These are phyloP conservation scores for Mycena pura DNA, from an alignment of 768 basidiomycete species.

Conservation along the genomic window DNA sequence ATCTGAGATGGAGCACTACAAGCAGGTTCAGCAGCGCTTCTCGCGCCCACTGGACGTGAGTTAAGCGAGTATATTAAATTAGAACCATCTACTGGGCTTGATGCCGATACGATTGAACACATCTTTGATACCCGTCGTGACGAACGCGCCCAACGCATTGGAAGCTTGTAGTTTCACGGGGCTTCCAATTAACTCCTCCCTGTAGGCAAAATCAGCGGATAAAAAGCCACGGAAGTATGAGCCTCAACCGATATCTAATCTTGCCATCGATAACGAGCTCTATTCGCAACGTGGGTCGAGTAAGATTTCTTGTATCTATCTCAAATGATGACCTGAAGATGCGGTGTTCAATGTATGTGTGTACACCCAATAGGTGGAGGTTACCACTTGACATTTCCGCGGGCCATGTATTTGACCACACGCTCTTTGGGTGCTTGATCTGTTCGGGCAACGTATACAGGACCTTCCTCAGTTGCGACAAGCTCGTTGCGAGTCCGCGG, in stretches of 20 bases:
- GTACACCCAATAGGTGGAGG: neutral
- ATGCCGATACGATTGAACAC: slow-evolving; percentile 64
- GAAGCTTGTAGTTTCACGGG: slow-evolving; percentile 51
- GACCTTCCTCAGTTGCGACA: slow-evolving; percentile 33
- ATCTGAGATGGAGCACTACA: slow-evolving; percentile 87
- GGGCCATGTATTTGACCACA: slow-evolving; percentile 64
- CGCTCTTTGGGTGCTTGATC: slow-evolving; percentile 59
- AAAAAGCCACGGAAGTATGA: neutral
- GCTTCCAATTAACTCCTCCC: slow-evolving; percentile 54
- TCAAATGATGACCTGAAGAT: slow-evolving; percentile 66
- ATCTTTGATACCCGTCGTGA: slow-evolving; percentile 56
- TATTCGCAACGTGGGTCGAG: slow-evolving; percentile 58
- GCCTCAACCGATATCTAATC: slow-evolving; percentile 55
- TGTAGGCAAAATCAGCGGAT: slow-evolving; percentile 24
- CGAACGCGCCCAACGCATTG: slow-evolving; percentile 52
- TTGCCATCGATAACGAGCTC: slow-evolving; percentile 69
- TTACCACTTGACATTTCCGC: slow-evolving; percentile 75
- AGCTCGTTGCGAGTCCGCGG: slow-evolving; percentile 39
- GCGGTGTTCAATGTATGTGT: neutral
- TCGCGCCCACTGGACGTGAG: slow-evolving; percentile 39
- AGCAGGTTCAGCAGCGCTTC: slow-evolving; percentile 72
- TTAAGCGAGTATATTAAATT: slow-evolving; percentile 18
- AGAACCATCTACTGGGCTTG: slow-evolving; percentile 65
- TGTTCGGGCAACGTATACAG: slow-evolving; percentile 29
- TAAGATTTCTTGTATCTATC: slow-evolving; percentile 64